phyloP scores from a whole-genome alignment of 148 eudicot genomes.

The Oxyria digyna region DNA sequence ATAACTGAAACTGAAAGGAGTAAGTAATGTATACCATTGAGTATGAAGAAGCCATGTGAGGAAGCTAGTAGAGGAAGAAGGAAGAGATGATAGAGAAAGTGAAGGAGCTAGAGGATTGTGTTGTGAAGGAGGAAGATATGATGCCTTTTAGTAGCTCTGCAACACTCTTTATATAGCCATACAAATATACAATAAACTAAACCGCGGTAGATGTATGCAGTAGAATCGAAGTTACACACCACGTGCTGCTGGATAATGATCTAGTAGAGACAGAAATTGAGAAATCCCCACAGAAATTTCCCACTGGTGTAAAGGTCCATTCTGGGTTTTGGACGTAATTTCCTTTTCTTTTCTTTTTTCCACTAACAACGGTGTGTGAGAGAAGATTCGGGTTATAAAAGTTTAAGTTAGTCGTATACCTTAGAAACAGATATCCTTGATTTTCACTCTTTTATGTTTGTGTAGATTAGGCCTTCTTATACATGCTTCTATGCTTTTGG shows the following conservation, averaged over 20 bases:
- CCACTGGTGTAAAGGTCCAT: no score
- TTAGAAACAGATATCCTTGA: no score
- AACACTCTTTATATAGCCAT: not conserved
- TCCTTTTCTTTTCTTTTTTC: no score
- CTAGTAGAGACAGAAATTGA: not conserved
- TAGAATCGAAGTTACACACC: not conserved
- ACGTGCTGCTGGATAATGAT: no score
- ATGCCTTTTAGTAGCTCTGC: not conserved
- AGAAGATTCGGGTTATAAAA: no score
- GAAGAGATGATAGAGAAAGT: not conserved
- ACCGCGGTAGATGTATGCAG: not conserved
- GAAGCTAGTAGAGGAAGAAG: not conserved
- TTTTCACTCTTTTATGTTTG: no score
- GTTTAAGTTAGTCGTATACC: no score
- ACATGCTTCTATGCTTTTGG: no score
- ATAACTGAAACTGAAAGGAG: not conserved
- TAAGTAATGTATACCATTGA: not conserved
- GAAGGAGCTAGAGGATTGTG: not conserved
- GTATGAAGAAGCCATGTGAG: not conserved
- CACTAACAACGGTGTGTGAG: no score
- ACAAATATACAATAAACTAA: no score
- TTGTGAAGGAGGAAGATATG: not conserved
- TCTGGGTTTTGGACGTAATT: no score
- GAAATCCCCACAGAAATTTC: not conserved
- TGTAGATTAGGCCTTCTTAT: no score